phyloP scores from a whole-genome alignment of 2,329 filamentous ascomycete species.

The Fusarium sacchari region DNA sequence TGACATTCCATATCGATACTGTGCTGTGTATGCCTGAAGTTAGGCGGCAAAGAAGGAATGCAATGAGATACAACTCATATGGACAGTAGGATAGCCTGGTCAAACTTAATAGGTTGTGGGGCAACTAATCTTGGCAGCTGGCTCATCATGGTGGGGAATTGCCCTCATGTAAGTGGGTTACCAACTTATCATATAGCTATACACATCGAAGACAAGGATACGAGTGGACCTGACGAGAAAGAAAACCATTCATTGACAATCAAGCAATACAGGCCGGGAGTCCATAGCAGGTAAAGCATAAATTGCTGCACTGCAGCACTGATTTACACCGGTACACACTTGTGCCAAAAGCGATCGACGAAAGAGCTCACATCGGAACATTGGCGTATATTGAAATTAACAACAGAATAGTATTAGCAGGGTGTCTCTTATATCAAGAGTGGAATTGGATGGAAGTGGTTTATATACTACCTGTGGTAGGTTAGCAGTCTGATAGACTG shows the following conservation, averaged over 20 bases:
- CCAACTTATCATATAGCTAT: no score
- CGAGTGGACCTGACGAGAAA: neutral
- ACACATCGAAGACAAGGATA: neutral
- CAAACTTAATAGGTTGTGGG: conserved; percentile 25
- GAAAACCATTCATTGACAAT: neutral
- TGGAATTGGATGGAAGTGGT: neutral
- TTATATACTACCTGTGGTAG: neutral
- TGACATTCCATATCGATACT: neutral
- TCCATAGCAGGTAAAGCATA: neutral
- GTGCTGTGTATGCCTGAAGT: neutral
- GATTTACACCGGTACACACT: neutral
- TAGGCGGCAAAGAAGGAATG: neutral
- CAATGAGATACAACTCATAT: neutral
- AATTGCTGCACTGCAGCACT: neutral
- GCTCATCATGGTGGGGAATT: conserved; percentile 19
- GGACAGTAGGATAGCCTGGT: neutral
- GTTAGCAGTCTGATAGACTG: neutral
- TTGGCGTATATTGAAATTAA: neutral
- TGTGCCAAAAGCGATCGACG: neutral
- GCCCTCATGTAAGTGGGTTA: conserved; percentile 1
- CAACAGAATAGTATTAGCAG: neutral
- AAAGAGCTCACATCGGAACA: neutral
- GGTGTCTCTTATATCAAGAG: neutral
- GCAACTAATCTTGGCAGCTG: conserved; percentile 12
- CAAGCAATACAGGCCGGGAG: neutral